Percentiles rank a stretch among this genome's conserved stretches.
Conservation (phyloP, 495 filamentous ascomycete species). For the Tetracladium setigerum region DNA sequence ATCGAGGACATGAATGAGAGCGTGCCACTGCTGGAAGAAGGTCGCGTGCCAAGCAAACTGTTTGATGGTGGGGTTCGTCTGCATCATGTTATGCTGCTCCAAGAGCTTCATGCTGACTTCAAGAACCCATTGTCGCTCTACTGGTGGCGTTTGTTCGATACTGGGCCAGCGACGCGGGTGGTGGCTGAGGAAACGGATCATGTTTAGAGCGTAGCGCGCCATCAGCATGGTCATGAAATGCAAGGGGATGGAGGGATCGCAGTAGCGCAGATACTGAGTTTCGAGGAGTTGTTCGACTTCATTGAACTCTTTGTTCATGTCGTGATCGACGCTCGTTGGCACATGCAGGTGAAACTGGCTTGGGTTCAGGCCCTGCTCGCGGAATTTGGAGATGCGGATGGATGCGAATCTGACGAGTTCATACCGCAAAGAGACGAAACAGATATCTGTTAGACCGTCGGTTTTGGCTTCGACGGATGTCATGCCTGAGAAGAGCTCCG, state of each 20-base stretch:
- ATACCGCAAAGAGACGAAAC: slow-evolving; percentile 60
- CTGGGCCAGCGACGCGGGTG: slow-evolving; percentile 21
- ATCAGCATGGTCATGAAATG: slow-evolving; percentile 62
- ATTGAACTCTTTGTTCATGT: slow-evolving; percentile 55
- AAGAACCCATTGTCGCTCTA: slow-evolving; percentile 61
- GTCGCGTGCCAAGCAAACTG: slow-evolving; percentile 75
- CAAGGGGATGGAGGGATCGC: slow-evolving; percentile 50
- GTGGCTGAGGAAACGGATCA: slow-evolving; percentile 24
- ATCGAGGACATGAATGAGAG: slow-evolving; percentile 63
- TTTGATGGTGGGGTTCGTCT: slow-evolving; percentile 47
- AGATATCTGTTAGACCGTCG: slow-evolving; percentile 63
- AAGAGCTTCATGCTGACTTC: slow-evolving; percentile 63
- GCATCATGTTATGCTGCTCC: slow-evolving; percentile 59
- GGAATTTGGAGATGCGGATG: slow-evolving; percentile 14
- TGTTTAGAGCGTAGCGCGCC: slow-evolving; percentile 44
- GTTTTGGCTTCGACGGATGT: slow-evolving; percentile 61
- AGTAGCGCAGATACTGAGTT: slow-evolving; percentile 54
- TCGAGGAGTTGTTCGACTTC: slow-evolving; percentile 57
- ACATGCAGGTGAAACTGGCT: slow-evolving; percentile 13
- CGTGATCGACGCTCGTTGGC: slow-evolving; percentile 25
- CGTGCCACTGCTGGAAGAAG: slow-evolving; percentile 71
- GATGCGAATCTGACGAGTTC: slow-evolving; percentile 42
- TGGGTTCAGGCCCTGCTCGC: slow-evolving; percentile 14
- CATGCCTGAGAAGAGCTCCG: slow-evolving; percentile 58
- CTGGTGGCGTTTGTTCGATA: slow-evolving; percentile 23